Evolutionary conservation across 345 rosid species (phyloP).

Genomic region (Populus simonii): DNA sequence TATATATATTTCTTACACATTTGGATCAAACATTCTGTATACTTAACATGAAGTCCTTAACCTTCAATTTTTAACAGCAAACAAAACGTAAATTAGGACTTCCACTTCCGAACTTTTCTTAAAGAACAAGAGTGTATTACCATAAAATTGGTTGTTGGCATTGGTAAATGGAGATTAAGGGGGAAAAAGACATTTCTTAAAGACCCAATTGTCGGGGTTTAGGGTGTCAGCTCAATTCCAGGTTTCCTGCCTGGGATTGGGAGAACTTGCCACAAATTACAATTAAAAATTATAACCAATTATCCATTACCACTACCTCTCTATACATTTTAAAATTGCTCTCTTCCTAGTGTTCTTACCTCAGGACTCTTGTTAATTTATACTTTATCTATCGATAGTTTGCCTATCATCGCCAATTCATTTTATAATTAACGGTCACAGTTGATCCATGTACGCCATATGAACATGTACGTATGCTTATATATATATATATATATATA

Average conservation of each 20-base stretch:
- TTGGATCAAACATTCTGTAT: no score
- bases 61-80: no score
- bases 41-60: no score
- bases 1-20: no score
- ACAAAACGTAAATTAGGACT: no score
- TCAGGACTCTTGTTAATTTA: no score
- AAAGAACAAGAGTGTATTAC: no score
- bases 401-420: not conserved
- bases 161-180: no score
- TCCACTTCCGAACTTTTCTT: no score
- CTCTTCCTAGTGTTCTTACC: not conserved
- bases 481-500: no score
- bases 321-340: not conserved
- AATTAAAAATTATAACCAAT: constrained; percentile 1
- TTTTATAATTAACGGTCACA: not conserved
- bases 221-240: constrained; percentile 24
- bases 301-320: not conserved
- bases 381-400: not conserved
- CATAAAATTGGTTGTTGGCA: no score
- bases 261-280: constrained; percentile 4
- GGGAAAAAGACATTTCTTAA: no score
- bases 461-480: not conserved
- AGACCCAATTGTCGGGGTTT: not conserved
- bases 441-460: not conserved
- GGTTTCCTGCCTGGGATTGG: constrained; percentile 28